Evolutionary conservation across 2,329 filamentous ascomycete genomes (phyloP).

Genomic region (Kalmusia sp.): DNA sequence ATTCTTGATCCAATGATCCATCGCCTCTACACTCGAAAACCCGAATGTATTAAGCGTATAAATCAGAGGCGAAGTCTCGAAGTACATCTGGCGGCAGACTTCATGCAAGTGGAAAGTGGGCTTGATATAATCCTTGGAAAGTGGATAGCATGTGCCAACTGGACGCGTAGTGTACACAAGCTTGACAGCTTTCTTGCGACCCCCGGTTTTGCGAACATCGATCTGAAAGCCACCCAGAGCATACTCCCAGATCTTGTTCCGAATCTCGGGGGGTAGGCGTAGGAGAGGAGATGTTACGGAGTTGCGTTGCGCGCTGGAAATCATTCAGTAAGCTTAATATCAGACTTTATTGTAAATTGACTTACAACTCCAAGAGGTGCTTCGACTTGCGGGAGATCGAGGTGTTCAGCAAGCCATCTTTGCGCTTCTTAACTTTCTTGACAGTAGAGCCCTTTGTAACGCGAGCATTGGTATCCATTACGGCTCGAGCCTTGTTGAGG

Average conservation of each 20-base stretch:
- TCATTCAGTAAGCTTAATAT: neutral
- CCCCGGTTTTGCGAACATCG: neutral
- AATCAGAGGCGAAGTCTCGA: conserved; percentile 14
- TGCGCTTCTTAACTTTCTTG: neutral
- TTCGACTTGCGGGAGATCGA: neutral
- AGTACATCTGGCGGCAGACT: conserved; percentile 22
- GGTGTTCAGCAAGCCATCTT: neutral
- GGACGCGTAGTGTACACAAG: neutral
- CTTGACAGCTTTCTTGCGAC: neutral
- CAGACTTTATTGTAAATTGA: neutral
- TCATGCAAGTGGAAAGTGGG: conserved; percentile 7
- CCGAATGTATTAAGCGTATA: conserved; percentile 17
- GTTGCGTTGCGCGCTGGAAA: neutral
- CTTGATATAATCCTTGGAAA: neutral
- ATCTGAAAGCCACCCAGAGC: neutral
- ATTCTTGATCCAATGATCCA: conserved; percentile 18
- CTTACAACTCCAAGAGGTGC: neutral
- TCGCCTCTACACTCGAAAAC: neutral
- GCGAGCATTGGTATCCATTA: neutral
- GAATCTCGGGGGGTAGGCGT: conserved; percentile 14
- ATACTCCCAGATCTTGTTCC: conserved; percentile 14
- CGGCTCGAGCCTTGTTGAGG: neutral
- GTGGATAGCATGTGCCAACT: neutral
- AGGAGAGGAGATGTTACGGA: conserved; percentile 10
- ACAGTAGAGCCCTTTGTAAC: neutral